Evolutionary conservation across 805 yeast species (phyloP), one percentile per base, ranked within the genome.

Genomic region (Candida andamanensis): DNA sequence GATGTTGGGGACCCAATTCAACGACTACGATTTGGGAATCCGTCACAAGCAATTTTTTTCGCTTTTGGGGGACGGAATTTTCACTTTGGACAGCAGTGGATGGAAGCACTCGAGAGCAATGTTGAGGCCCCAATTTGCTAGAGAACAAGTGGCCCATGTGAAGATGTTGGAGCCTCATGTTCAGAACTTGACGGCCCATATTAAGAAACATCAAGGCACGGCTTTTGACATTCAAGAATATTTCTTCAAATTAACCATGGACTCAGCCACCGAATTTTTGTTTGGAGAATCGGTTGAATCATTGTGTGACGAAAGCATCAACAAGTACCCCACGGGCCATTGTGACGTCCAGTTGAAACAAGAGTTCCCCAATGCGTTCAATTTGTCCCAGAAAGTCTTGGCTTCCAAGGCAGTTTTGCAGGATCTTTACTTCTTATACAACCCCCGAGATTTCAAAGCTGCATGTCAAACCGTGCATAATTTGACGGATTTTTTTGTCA

Each of bases 121-220:
- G 69, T 55, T 63, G 39, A 54, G 69, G 39, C 70, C 70, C 2
- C 69, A 64, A 39, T 64, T 64, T 41, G 61, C 67, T 9, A 50
- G 67, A 47, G 69, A 62, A 33, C 67, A 64, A 41, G 58, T 63
- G 33, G 57, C 67, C 6, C 69, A 64, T 34, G 67, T 63, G 12
- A 47, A 52, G 33, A 15, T 52, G 5, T 50, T 63, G 43, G 70
- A 64, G 35, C 66, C 68, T 10, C 70, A 64, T 40, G 33, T 63
- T 11, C 67, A 62, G 38, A 47, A 46, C 8, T 47, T 64, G 28
- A 54, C 53, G 11, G 42, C 46, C 24, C 68, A 62, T 36, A 38
- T 64, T 18, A 48, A 44, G 24, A 48, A 51, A 9, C 15, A 35
- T 16, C 28, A 40, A 3, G 67, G 67, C 4, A 17, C 33, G 14